These are phyloP conservation scores for Viola pubescens DNA, from an alignment of 441 rosid species.

Conservation along the genomic window DNA sequence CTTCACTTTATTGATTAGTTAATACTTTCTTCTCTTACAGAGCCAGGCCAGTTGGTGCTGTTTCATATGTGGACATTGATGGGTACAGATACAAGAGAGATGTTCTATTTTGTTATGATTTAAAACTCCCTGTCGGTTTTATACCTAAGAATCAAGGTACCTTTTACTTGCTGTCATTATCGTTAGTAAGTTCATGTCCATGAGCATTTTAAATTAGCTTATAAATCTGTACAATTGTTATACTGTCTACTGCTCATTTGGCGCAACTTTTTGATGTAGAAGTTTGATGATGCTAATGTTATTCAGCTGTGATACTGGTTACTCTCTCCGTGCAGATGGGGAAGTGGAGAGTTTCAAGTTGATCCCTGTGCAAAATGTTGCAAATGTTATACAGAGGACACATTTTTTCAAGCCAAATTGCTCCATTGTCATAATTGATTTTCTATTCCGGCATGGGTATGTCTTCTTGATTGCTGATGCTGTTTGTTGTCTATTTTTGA, in stretches of 20 bases:
- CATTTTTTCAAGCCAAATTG: conserved; percentile 73
- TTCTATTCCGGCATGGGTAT: conserved; percentile 86
- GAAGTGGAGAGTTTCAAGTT: conserved; percentile 83
- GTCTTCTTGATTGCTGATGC: conserved; percentile 12
- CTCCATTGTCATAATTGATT: conserved; percentile 69
- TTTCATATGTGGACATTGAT: conserved; percentile 65
- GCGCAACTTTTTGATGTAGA: not conserved
- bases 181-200: not conserved
- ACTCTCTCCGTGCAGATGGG: conserved; percentile 49
- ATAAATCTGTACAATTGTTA: not conserved
- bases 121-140: conserved; percentile 59
- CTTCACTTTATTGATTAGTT: not conserved
- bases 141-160: conserved; percentile 62
- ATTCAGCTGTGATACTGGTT: conserved; percentile 5
- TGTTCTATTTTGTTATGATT: conserved; percentile 78
- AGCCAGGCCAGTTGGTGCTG: conserved; percentile 74
- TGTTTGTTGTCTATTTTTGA: not conserved
- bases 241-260: not conserved
- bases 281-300: not conserved
- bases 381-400: conserved; percentile 54
- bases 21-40: conserved; percentile 27
- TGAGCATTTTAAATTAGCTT: conserved; percentile 3
- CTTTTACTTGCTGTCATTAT: not conserved
- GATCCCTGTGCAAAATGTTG: conserved; percentile 57
- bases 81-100: conserved; percentile 63